Evolutionary conservation across 192 early-diverging fungal species (phyloP), one percentile per base, ranked within the genome.

Genomic region (Backusella tarrabulga): DNA sequence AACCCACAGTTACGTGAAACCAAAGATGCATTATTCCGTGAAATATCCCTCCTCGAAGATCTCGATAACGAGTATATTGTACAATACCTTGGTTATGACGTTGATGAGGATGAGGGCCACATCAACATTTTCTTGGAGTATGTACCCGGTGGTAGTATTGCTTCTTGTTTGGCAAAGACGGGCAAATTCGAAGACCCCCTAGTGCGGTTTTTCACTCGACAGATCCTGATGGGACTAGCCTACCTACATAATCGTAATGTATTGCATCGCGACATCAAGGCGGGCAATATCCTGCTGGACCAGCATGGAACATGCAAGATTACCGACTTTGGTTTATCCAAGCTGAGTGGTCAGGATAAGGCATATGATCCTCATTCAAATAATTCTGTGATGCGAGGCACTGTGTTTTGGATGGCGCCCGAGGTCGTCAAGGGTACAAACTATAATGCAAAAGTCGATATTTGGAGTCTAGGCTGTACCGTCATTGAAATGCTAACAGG

Each of bases 71-170:
- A 94, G 66, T 93, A 99, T 80, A 94, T 99, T 86, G 97, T 99
- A 42, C 92, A 95, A 81, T 97, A 97, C 82, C 89, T 97, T 41
- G 95, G 94, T 9, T 90, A 89, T 72, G 80, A 77, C 23, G 85
- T 92, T 26, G 89, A 89, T n/a, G 68, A 79, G 35, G 74, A 68
- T 23, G 87, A 88, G 6, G 85, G 85, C 14, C 84, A 87, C 3
- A 89, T 97, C 77, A 97, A 97, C 85, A 96, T 99, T 75, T 98
- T 98, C 81, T 84, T 99, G 60, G 97, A 99, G 87, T 99, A 99
- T 82, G 96, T 99, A 67, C 90, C 95, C 23, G 97, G 97, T 73
- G 97, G 97, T 17, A 93, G 93, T 6, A 91, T 99, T 70, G 86
- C 95, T 29, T 90, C 88, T 34, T 87, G 93, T 77, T 83, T 98